A percentile compares a stretch with the other conserved stretches of the same genome.
phyloP scores from a whole-genome alignment of 768 basidiomycete species.

The Daedaleopsis nitida region DNA sequence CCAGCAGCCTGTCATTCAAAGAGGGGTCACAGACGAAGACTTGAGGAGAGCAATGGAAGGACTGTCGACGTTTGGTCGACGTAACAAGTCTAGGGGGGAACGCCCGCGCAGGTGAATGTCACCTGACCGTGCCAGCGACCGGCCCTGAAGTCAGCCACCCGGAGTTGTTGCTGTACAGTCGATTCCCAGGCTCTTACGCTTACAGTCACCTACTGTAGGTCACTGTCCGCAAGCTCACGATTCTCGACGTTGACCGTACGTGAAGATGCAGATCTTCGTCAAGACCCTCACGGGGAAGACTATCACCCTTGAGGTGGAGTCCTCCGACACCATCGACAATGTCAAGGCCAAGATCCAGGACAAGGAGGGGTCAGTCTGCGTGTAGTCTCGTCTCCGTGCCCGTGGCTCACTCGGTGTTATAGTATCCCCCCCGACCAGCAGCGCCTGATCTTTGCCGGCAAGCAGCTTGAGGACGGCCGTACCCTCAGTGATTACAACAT shows the following conservation, averaged over 20 bases:
- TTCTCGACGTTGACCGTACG: conserved; percentile 22
- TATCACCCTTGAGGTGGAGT: conserved; percentile 98
- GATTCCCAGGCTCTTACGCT: conserved; percentile 29
- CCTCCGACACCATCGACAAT: conserved; percentile 95
- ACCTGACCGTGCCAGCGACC: conserved; percentile 8
- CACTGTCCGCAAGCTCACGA: conserved; percentile 20
- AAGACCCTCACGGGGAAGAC: conserved; percentile 95
- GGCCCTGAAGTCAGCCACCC: conserved; percentile 34
- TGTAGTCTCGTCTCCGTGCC: not conserved
- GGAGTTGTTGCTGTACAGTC: conserved; percentile 30
- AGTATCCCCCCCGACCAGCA: conserved; percentile 96
- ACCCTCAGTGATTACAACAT: conserved; percentile 98
- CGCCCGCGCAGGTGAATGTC: not conserved
- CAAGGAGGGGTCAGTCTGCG: conserved; percentile 63
- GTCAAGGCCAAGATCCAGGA: conserved; percentile 86
- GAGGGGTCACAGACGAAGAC: too few species aligned
- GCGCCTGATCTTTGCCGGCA: conserved; percentile 94
- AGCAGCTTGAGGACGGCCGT: conserved; percentile 98
- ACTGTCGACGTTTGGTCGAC: too few species aligned
- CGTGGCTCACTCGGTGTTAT: not conserved
- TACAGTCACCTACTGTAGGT: conserved; percentile 27
- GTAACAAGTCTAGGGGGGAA: not conserved
- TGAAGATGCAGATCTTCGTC: conserved; percentile 65
- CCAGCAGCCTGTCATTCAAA: too few species aligned
- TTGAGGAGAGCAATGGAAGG: too few species aligned